A percentile compares a stretch with the other conserved stretches of the same genome.
Evolutionary conservation across 2,329 filamentous ascomycete genomes (phyloP).

Genomic region (Balansia obtecta): DNA sequence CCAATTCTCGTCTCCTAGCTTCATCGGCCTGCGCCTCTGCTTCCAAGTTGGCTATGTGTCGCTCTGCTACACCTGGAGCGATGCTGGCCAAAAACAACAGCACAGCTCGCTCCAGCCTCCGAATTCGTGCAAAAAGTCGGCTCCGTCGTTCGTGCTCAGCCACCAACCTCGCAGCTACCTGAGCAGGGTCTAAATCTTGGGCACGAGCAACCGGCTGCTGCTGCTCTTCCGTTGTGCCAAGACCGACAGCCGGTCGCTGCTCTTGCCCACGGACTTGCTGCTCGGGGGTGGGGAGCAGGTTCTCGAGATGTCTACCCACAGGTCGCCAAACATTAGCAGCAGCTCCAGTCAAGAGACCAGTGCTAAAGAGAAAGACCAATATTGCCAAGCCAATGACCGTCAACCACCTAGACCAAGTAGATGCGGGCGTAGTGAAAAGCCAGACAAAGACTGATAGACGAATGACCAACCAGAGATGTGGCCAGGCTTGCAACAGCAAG

Average conservation of each 20-base stretch:
- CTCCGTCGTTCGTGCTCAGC: constrained; percentile 21
- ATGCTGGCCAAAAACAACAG: constrained; percentile 55
- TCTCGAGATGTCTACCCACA: constrained; percentile 45
- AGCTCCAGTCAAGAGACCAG: constrained; percentile 43
- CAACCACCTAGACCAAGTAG: constrained; percentile 47
- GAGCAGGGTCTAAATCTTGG: constrained; percentile 31
- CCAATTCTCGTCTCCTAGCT: constrained; percentile 29
- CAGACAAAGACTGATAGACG: constrained; percentile 48
- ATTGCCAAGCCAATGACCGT: constrained; percentile 41
- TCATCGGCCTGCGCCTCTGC: constrained; percentile 34
- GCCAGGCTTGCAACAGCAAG: constrained; percentile 31
- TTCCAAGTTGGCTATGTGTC: constrained; percentile 48
- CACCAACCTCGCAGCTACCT: constrained; percentile 42
- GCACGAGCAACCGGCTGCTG: constrained; percentile 15
- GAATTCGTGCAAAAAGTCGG: constrained; percentile 28
- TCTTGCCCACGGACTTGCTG: constrained; percentile 12
- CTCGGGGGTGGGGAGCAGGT: constrained; percentile 39
- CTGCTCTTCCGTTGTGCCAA: constrained; percentile 13
- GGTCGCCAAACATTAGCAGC: constrained; percentile 44
- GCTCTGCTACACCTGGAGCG: constrained; percentile 51
- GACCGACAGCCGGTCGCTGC: constrained; percentile 12
- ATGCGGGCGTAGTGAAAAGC: constrained; percentile 48
- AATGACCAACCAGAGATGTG: constrained; percentile 49
- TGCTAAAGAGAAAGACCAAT: constrained; percentile 46
- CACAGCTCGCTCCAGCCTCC: constrained; percentile 45